phyloP scores from a whole-genome alignment of 306 rosid genomes.

The Begonia masoniana region DNA sequence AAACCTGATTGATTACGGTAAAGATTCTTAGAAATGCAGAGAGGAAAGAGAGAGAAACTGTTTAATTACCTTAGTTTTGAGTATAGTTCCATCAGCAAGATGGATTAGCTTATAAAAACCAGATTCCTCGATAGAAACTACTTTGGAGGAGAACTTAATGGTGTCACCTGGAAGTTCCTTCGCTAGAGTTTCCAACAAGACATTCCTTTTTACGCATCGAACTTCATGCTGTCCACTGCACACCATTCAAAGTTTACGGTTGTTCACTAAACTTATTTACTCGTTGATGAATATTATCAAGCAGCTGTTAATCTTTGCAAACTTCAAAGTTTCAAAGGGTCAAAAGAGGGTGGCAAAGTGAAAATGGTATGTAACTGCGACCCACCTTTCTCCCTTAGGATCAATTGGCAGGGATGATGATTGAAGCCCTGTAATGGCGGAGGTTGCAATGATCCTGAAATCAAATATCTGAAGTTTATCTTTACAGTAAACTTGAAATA shows the following conservation, averaged over 20 bases:
- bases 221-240: conserved; percentile 22
- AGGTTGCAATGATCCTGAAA: conserved; percentile 33
- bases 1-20: too few species aligned
- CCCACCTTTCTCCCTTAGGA: conserved; percentile 37
- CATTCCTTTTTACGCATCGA: conserved; percentile 41
- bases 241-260: neutral
- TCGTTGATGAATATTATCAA: too few species aligned
- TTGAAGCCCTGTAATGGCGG: conserved; percentile 34
- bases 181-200: conserved; percentile 43
- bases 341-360: too few species aligned
- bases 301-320: too few species aligned
- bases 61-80: conserved; percentile 44
- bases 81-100: conserved; percentile 49
- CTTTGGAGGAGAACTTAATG: conserved; percentile 57
- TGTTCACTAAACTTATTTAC: too few species aligned
- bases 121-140: conserved; percentile 53
- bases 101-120: conserved; percentile 43
- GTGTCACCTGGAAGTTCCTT: conserved; percentile 55
- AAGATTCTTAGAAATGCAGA: too few species aligned
- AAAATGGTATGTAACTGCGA: neutral
- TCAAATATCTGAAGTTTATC: neutral
- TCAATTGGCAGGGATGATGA: conserved; percentile 18
- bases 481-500: too few species aligned
- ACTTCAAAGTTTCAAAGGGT: too few species aligned
- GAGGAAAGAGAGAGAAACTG: neutral